Evolutionary conservation across 2,329 filamentous ascomycete species (phyloP), one percentile per base, ranked within the genome.

Genomic region (Rugonectria rugulosa): DNA sequence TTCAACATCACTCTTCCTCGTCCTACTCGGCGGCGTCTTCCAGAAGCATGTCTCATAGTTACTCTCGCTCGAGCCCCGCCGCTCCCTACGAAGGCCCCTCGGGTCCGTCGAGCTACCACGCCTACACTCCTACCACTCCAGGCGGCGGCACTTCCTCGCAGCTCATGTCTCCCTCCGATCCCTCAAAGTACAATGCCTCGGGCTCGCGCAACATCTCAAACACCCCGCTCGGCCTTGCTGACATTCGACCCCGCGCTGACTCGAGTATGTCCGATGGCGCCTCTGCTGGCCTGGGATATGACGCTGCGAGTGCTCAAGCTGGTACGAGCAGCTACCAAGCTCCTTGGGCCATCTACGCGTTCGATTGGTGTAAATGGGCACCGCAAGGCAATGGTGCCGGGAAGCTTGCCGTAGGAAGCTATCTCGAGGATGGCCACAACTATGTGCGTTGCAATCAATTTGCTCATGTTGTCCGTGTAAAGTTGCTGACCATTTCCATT

Each of bases 281-380:
- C 12, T 81, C 87, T 36, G 88, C 87, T 75, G 73, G 80, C 74
- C 63, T 81, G 36, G 79, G 84, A 46, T 89, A 89, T 70, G 90
- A 92, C 68, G 80, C 86, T 46, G 84, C 86, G 60, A 84, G 85
- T 70, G 72, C 85, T 59, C 79, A 85, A 74, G 73, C 88, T 71
- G 74, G 90, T 71, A 96, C 94, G 61, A 96, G 92, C 80, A 97
- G 94, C 72, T 97, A 97, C 71, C 78, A 96, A 60, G 92, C 94
- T 5, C 93, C 94, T 0, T 99, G 95, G 92, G 89, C 92, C 12
- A 88, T 96, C 51, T 99, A 98, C 73, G 94, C 95, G 11, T 94
- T 96, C 68, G 95, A 99, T 77, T 99, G 95, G 95, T 99, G 95
- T 79, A 99, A 99, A 76, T 99, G 95, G 94, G 87, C 90, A 14